Evolutionary conservation across 2,329 filamentous ascomycete species (phyloP), one percentile per base, ranked within the genome.

Genomic region (Monilinia aucupariae): DNA sequence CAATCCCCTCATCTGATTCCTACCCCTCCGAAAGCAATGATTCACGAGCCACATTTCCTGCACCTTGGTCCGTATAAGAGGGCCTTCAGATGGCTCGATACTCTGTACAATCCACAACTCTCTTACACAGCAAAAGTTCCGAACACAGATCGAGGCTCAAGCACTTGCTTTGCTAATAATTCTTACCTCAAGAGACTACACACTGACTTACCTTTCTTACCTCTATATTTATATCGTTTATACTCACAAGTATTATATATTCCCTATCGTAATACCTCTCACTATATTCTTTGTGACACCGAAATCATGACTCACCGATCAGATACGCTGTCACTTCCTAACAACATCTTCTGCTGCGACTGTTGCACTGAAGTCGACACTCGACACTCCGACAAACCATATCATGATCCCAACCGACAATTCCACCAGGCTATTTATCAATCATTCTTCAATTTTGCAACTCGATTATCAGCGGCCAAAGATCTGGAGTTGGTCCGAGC

Each of bases 281-380:
- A 34, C 39, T 17, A 30, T 34, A 47, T 47, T 47, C 13, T 22
- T 56, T 34, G 30, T 56, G 54, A 56, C 39, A 37, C 17, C 39
- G 39, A 30, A 22, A 47, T 1, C 37, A 48, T 63, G 61, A 47
- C 61, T 52, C 47, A 51, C 54, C n/a, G 13, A n/a, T 34, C 56
- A 32, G n/a, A 34, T 22, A 34, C 30, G 8, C 20, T 54, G 37
- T 37, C 48, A 41, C 32, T 58, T 17, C 54, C 54, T n/a, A 59
- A 55, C 20, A 41, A 50, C 22, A 48, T 64, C 13, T 62, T 64
- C 43, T 64, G 62, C 59, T 64, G 62, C 41, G 22, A 51, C 17
- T 32, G 13, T 20, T 51, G 59, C 32, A 47, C 41, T 2, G 37
- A 39, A 45, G 25, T 55, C 17, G 49, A 50, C 2, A 61, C 59